Evolutionary conservation across 1,284 basidiomycete species (phyloP), one percentile per base, ranked within the genome.

Genomic region (Ustilago hordei): DNA sequence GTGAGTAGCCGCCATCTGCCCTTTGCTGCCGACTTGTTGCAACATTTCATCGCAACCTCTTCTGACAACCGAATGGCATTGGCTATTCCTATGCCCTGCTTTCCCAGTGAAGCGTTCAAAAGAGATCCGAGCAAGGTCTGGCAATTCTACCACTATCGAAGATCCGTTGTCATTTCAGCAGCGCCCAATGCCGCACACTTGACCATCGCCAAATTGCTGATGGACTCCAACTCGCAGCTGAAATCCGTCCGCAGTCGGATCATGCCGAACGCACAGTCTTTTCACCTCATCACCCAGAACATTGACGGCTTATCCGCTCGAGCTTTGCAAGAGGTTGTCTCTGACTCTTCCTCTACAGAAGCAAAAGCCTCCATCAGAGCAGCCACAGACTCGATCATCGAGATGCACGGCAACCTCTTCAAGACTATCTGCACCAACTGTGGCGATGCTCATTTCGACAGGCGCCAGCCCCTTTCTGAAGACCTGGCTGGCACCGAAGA

Each of bases 321-420:
- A 34, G 88, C 89, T 63, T 28, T 75, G 45, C 48, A 71, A 9
- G 34, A 67, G 54, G 12, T 56, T 19, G 11, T 15, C n/a, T 23
- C 43, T 19, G 4, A 15, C 43, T 45, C 43, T 45, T 45, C n/a
- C 5, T 4, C 56, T 13, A 11, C 13, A 8, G 13, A n/a, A 3
- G 28, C 36, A 35, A 36, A 17, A n/a, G 9, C 36, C 7, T 41
- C 59, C 8, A n/a, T 47, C 13, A 43, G 55, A 2, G 28, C 59
- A 11, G 43, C 58, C 1, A 32, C 6, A 9, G 39, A 38, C 48
- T 60, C 57, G 35, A 61, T 80, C 81, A 80, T 91, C 17, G 90
- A 92, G 83, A 92, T 91, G 90, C 91, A 92, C 78, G 91, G 91
- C 3, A 85, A 89, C 41, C 86, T 91, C 2, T 89, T 91, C 82